These are phyloP conservation scores for Echinochloa phyllopogon DNA, from an alignment of 176 grass and related monocot genomes.

Conservation along the genomic window DNA sequence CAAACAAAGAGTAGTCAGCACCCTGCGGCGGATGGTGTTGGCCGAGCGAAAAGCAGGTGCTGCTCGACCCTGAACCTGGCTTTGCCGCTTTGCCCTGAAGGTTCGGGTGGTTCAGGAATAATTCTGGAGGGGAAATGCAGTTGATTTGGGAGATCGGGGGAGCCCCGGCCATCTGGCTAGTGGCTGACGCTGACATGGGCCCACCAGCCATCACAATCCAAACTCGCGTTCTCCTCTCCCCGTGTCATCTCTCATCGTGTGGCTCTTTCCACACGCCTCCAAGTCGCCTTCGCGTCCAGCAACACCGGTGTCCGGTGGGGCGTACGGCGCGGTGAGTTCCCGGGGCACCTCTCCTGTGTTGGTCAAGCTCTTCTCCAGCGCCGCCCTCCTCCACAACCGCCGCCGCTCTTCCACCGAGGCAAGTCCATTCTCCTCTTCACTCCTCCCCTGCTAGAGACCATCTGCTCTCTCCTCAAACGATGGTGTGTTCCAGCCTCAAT, in stretches of 20 bases:
- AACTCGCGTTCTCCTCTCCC: background rate
- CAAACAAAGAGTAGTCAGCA: no score
- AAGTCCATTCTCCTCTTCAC: background rate
- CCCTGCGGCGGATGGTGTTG: no score
- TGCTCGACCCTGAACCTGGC: no score
- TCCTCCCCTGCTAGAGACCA: background rate
- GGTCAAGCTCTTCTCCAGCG: background rate
- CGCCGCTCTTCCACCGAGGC: background rate
- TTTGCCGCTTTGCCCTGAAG: no score
- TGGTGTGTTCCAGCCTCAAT: no score
- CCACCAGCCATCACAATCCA: constrained; percentile 11
- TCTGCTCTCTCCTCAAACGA: background rate
- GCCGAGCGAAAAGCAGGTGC: no score
- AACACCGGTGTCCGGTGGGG: background rate
- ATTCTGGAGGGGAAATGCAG: background rate
- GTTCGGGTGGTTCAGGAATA: no score
- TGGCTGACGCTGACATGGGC: background rate
- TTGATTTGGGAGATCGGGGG: background rate
- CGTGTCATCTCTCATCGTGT: background rate
- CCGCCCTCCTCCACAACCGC: background rate
- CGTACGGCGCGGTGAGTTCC: background rate
- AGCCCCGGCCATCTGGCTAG: background rate
- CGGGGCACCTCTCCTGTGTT: background rate
- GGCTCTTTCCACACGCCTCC: background rate
- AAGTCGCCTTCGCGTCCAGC: background rate